Conservation (phyloP, 2,329 filamentous ascomycete species). For the Fusarium citri region DNA sequence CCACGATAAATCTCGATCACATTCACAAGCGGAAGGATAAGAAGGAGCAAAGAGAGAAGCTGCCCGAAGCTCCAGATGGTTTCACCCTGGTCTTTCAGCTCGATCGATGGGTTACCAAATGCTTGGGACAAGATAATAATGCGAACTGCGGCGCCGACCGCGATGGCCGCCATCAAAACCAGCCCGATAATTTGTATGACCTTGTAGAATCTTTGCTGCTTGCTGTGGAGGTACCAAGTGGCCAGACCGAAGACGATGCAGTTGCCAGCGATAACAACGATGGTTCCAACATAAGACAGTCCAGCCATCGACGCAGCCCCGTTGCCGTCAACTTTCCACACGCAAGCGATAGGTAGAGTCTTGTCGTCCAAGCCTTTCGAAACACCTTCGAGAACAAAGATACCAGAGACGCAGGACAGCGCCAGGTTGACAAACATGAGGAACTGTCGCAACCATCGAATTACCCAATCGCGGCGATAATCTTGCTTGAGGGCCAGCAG, state of each 20-base stretch:
- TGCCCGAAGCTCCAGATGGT: slow-evolving; percentile 43
- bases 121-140: slow-evolving; percentile 70
- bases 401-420: slow-evolving; percentile 66
- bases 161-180: slow-evolving; percentile 66
- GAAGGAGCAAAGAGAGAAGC: slow-evolving; percentile 41
- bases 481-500: slow-evolving; percentile 74
- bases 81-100: slow-evolving; percentile 44
- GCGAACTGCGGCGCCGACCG: slow-evolving; percentile 68
- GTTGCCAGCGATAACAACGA: slow-evolving; percentile 70
- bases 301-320: slow-evolving; percentile 54
- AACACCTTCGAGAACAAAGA: slow-evolving; percentile 68
- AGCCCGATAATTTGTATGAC: slow-evolving; percentile 65
- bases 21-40: slow-evolving; percentile 37
- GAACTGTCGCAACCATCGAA: slow-evolving; percentile 73
- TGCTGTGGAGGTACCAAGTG: slow-evolving; percentile 73
- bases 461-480: slow-evolving; percentile 74
- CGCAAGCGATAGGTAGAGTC: slow-evolving; percentile 71
- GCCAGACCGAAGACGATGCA: slow-evolving; percentile 67
- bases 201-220: slow-evolving; percentile 65
- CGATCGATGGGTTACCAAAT: slow-evolving; percentile 55
- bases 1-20: slow-evolving; percentile 36
- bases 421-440: slow-evolving; percentile 75
- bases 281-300: slow-evolving; percentile 68
- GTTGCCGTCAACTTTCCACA: slow-evolving; percentile 61
- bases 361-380: slow-evolving; percentile 61